Evolutionary conservation across 2,329 filamentous ascomycete species (phyloP), one percentile per base, ranked within the genome.

Genomic region (Clonostachys rosea): DNA sequence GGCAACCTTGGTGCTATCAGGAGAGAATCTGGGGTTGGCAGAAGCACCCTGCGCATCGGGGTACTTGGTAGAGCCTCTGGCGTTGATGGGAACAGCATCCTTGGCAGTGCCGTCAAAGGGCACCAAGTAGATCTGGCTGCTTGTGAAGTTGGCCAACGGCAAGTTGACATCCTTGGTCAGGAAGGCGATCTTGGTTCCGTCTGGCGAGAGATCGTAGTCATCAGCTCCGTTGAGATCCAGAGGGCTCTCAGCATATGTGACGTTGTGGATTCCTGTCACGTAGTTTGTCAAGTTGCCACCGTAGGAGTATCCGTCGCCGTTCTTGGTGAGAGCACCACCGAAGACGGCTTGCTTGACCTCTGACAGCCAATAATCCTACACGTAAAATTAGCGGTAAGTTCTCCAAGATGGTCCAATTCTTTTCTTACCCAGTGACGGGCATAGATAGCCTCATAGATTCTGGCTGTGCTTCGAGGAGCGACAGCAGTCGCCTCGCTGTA

Each of bases 151-250:
- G 44, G 44, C 35, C 44, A 46, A 30, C 11, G 44, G 44, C n/a
- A 46, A 33, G 37, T 46, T 33, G 37, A 46, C 30, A 20, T 46
- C 44, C 44, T 46, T 46, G 44, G 44, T 41, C 2, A 40, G 20
- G 44, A 46, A 46, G 39, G 36, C 44, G 30, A 46, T 34, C 44
- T 46, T 40, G 36, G n/a, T 41, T 18, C 44, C 44, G 6, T 46
- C 44, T 14, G 44, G 44, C 35, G 44, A 46, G n/a, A 46, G 44
- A 33, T 40, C 44, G 30, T 46, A 46, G 44, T 46, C 44, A 33
- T 46, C 44, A 14, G 20, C 36, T 10, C 36, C 44, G 17, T 42
- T 40, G 36, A 24, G 16, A n/a, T 46, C 44, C n/a, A 46, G 34
- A 14, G 44, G 44, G 37, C 44, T 46, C 44, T 46, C 44, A n/a